Evolutionary conservation across 306 rosid species (phyloP), one percentile per base, ranked within the genome.

Genomic region (Pyrus pyrifolia): DNA sequence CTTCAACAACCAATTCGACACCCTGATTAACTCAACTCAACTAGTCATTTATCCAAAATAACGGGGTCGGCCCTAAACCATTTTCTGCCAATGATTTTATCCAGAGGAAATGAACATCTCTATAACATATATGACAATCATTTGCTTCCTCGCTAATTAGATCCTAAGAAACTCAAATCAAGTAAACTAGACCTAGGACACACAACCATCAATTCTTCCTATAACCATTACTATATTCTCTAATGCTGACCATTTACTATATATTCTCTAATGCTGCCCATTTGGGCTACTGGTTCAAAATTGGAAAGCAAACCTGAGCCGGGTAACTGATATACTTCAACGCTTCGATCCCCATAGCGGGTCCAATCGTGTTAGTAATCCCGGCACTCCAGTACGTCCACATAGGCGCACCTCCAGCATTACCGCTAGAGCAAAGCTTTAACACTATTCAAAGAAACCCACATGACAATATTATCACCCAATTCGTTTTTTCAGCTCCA

Each of bases 311-410:
- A 78, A 78, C 99, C 97, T 95, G 99, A 19, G 99, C 99, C 35
- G 99, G 99, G 76, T 95, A 96, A 77, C 98, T 96, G 66, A 96
- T 92, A 87, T 92, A 96, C 84, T 92, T 96, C 71, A 96, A 84
- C 42, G 99, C 98, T 85, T 96, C 97, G 68, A 96, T 96, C 78
- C 99, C 99, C 99, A 96, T 96, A 46, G 99, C 99, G 5, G 99
- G 99, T 79, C 99, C 99, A 82, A 96, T 96, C 21, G 99, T 92
- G 60, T 96, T 96, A 4, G 99, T 92, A 84, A 96, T 92, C 69
- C 99, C 98, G 53, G 96, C 93, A 83, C 99, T 92, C 99, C 99
- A 92, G 72, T 87, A 96, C 18, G 89, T 65, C 97, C 93, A 82
- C 98, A 89, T 85, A 18, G 99, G 97, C 66, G 99, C 97, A 68